Evolutionary conservation across 495 filamentous ascomycete genomes (phyloP), one percentile per base, ranked within the genome.

Genomic region (Talaromyces liani): DNA sequence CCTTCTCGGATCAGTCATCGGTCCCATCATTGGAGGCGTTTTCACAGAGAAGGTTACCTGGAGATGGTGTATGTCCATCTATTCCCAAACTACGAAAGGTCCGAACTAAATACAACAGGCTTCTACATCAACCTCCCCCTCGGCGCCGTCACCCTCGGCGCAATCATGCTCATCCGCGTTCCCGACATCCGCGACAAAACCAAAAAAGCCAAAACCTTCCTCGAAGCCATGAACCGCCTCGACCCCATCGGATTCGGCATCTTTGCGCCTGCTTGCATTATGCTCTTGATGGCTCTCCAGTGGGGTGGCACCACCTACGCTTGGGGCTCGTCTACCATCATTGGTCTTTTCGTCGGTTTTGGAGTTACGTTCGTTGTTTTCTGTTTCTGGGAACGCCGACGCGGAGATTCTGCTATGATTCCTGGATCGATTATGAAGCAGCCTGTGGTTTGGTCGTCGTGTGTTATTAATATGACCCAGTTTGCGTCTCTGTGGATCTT

Each of bases 121-220:
- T 83, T 84, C 62, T 84, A 80, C 65, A 79, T 84, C 65, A 85
- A 84, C 63, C 71, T 85, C 14, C 82, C 81, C 3, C 69, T 81
- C 27, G 82, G 81, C 18, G 80, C 39, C 8, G 66, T 71, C 4
- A 71, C 72, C 14, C 20, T 55, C 12, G 34, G 29, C 9, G n/a
- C 55, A 9, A 51, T 84, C 9, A 58, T 77, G 22, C 66, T 82
- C 59, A 58, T 83, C 64, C 66, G 71, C 16, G 72, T 82, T 2
- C 81, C 82, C 6, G 62, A 75, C 60, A 39, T 69, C 2, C 72
- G 65, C 16, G 51, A 63, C 60, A 77, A 76, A 33, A 70, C 79
- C 66, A 69, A 70, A 62, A 29, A 70, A 22, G 66, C 69, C 33
- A 62, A 63, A 22, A 63, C 68, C 14, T 67, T 73, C 22, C 60